Conservation (phyloP, 2,329 filamentous ascomycete species). For the Hypoxylon rubiginosum region DNA sequence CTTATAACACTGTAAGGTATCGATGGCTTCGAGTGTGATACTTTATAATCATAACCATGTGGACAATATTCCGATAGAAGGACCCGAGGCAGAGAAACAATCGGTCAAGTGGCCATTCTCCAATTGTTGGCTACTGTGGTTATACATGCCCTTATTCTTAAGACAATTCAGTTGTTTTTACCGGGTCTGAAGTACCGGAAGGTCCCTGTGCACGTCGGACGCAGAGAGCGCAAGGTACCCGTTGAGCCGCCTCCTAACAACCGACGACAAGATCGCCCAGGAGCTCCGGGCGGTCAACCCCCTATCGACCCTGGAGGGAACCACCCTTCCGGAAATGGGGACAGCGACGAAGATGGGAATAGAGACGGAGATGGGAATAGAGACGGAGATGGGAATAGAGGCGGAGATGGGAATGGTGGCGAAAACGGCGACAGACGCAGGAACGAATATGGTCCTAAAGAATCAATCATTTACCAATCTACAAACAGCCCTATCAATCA, state of each 20-base stretch:
- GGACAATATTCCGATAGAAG: too few relatives aligned
- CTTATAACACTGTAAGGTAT: too few relatives aligned
- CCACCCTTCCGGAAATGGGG: not conserved
- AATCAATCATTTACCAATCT: too few relatives aligned
- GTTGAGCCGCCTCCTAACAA: slow-evolving; percentile 1
- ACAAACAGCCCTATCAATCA: too few relatives aligned
- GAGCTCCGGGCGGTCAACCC: not conserved
- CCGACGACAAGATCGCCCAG: not conserved
- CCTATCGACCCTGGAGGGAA: not conserved
- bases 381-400: too few relatives aligned
- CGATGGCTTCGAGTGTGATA: too few relatives aligned
- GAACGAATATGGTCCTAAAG: not conserved
- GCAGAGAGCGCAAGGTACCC: not conserved
- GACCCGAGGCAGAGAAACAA: not conserved
- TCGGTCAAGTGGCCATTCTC: too few relatives aligned
- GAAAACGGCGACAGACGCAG: too few relatives aligned
- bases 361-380: too few relatives aligned
- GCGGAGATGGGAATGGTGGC: too few relatives aligned
- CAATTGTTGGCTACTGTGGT: too few relatives aligned
- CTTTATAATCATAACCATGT: too few relatives aligned
- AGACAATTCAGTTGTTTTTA: not conserved
- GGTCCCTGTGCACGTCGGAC: not conserved
- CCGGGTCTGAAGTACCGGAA: not conserved
- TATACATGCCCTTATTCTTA: not conserved
- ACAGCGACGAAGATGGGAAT: not conserved